Percentiles rank a stretch among this genome's conserved stretches.
These are phyloP conservation scores for Veloporphyrellus conicus DNA, from an alignment of 1,284 basidiomycete species.

Conservation along the genomic window DNA sequence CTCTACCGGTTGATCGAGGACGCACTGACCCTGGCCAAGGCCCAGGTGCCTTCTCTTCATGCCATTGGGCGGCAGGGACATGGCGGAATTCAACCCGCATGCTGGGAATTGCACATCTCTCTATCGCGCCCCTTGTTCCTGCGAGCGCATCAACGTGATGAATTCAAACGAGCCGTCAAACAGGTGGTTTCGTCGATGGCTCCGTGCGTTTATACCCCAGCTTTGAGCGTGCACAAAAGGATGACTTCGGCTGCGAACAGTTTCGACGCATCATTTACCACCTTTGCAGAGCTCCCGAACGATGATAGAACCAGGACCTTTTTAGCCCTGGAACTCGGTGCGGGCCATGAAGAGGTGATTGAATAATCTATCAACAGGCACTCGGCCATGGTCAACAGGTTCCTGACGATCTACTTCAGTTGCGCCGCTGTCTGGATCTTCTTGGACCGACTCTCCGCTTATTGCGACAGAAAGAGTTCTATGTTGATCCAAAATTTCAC, in stretches of 20 bases:
- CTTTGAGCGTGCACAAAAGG: constrained; percentile 4
- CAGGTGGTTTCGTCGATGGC: constrained; percentile 41
- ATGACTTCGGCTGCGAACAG: constrained; percentile 38
- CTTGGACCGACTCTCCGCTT: constrained; percentile 51
- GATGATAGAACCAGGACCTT: constrained; percentile 77
- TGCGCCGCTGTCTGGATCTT: constrained; percentile 48
- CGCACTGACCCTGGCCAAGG: constrained; percentile 44
- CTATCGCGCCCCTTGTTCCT: constrained; percentile 73
- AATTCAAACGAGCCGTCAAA: constrained; percentile 57
- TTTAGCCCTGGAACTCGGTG: constrained; percentile 69
- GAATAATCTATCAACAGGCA: neutral
- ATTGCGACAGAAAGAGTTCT: constrained; percentile 70
- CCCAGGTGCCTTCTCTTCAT: constrained; percentile 45
- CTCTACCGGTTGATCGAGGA: constrained; percentile 48
- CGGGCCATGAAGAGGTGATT: constrained; percentile 66
- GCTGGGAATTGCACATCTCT: constrained; percentile 62
- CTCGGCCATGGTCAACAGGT: constrained; percentile 3
- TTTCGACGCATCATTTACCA: constrained; percentile 67
- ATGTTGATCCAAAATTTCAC: constrained; percentile 71
- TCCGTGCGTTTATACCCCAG: constrained; percentile 42
- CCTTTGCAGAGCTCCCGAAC: constrained; percentile 66
- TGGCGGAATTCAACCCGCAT: constrained; percentile 1
- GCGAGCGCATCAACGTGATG: constrained; percentile 70
- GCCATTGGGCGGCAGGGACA: constrained; percentile 35
- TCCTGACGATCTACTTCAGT: constrained; percentile 38